phyloP scores from a whole-genome alignment of 2,329 filamentous ascomycete genomes.

The Diplodia intermedia region DNA sequence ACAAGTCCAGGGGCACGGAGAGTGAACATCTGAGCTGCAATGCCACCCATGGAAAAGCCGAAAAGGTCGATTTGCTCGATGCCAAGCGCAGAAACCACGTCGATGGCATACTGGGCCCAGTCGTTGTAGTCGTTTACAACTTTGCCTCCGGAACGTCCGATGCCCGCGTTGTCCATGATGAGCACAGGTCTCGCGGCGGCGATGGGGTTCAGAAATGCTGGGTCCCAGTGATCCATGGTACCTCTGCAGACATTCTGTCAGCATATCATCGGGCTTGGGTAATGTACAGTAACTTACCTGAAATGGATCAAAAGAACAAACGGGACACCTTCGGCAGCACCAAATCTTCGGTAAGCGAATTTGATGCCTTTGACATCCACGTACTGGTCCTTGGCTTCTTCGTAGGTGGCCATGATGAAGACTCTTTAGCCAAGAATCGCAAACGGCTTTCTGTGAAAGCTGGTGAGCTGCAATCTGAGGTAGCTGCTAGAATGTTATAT shows the following conservation, averaged over 20 bases:
- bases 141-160: constrained; percentile 55
- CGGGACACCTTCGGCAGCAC: constrained; percentile 32
- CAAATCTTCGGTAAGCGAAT: constrained; percentile 38
- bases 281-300: constrained; percentile 17
- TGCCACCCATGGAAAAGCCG: constrained; percentile 61
- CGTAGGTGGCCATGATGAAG: constrained; percentile 23
- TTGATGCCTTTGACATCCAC: constrained; percentile 33
- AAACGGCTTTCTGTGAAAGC: not conserved
- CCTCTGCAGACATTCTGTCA: constrained; percentile 5
- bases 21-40: constrained; percentile 55
- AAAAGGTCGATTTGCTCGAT: constrained; percentile 54
- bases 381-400: constrained; percentile 15
- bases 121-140: constrained; percentile 50
- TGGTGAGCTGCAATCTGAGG: not conserved
- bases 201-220: constrained; percentile 53
- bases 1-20: constrained; percentile 49
- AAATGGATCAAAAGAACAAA: constrained; percentile 39
- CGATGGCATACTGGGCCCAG: constrained; percentile 43
- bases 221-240: constrained; percentile 40
- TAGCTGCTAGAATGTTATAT: not conserved
- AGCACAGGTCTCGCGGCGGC: constrained; percentile 53
- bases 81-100: constrained; percentile 41
- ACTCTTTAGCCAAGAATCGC: not conserved
- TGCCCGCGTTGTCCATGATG: constrained; percentile 58
- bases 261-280: no score